Evolutionary conservation across 148 eudicot species (phyloP), one percentile per base, ranked within the genome.

Genomic region (Polygonum maritimum): DNA sequence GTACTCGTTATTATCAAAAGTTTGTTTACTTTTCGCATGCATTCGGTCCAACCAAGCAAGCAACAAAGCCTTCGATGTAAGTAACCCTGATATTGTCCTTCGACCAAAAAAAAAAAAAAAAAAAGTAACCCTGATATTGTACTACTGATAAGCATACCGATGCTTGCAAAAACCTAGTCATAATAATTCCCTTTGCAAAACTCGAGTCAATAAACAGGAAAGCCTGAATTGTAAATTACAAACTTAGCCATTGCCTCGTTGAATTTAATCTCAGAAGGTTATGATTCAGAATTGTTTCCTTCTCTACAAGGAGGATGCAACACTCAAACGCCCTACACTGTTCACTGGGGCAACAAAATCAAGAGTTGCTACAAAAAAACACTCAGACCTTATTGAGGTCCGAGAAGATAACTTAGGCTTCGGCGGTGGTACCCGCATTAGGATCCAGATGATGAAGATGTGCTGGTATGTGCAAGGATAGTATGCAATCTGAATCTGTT

Each of bases 381-480:
- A 1, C n/a, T 11, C 11, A 5, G 39, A 62, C 31, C 44, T 10
- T 60, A 2, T 26, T 6, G 21, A 67, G 71, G 18, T 45, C 16
- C 6, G 14, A 67, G 21, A 62, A 31, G 31, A 5, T 15, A 36
- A 67, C 21, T 67, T 67, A 13, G 0, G 39, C 15, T 62, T 33
- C 14, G 11, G 69, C 69, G 15, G 69, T 31, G 5, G 69, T 62
- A 31, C 69, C 38, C 38, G 38, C 12, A 62, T 62, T 62, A 26
- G 71, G 71, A 67, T 67, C 71, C 71, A 67, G 71, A 45, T 71
- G 52, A 71, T 44, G 33, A 7, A 69, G 44, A 69, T 78, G 40
- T 65, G 83, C 70, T n/a, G 88, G 88, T 70, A 82, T 83, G 67
- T 88, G 90, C 82, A 88, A 84, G 0, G 95, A 92, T 73, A 92